phyloP scores from a whole-genome alignment of 495 filamentous ascomycete species.

The Aspergillus cavernicola region DNA sequence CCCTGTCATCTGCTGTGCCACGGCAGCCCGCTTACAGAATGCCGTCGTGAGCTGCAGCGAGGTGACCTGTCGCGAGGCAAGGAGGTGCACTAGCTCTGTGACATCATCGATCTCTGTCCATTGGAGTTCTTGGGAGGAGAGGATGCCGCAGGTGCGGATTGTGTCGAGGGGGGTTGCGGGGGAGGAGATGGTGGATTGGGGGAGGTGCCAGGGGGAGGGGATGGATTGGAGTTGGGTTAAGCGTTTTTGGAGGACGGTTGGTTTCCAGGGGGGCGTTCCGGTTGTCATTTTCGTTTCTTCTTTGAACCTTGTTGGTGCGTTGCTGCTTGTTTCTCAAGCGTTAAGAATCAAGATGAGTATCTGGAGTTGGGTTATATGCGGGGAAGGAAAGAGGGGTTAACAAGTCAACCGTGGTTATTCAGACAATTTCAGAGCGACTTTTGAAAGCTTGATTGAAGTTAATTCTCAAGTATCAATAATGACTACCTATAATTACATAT shows the following conservation, averaged over 20 bases:
- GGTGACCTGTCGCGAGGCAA: slow-evolving; percentile 43
- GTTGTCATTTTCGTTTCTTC: slow-evolving; percentile 12
- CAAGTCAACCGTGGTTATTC: not conserved
- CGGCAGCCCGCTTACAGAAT: slow-evolving; percentile 55
- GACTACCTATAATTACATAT: slow-evolving; percentile 5
- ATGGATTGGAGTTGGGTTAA: slow-evolving; percentile 29
- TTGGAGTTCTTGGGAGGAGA: slow-evolving; percentile 43
- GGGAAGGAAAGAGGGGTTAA: slow-evolving; percentile 2
- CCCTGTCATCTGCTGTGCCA: slow-evolving; percentile 56
- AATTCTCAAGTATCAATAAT: not conserved
- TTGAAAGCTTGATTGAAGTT: too few species aligned
- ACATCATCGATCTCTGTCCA: slow-evolving; percentile 49
- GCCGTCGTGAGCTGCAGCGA: slow-evolving; percentile 49
- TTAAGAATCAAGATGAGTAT: not conserved
- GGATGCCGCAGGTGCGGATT: slow-evolving; percentile 29
- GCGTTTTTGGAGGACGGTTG: slow-evolving; percentile 13
- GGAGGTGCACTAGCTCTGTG: slow-evolving; percentile 36
- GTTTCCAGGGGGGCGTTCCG: slow-evolving; percentile 15
- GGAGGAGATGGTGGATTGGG: slow-evolving; percentile 6
- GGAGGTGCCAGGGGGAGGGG: slow-evolving; percentile 31
- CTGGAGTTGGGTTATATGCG: not conserved
- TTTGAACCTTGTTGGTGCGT: not conserved
- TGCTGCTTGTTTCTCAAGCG: not conserved
- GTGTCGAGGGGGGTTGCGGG: slow-evolving; percentile 13
- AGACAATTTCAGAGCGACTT: too few species aligned